A percentile compares a stretch with the other conserved stretches of the same genome.
phyloP scores from a whole-genome alignment of 108 stramenopile genomes.

The Ochromonas danica region DNA sequence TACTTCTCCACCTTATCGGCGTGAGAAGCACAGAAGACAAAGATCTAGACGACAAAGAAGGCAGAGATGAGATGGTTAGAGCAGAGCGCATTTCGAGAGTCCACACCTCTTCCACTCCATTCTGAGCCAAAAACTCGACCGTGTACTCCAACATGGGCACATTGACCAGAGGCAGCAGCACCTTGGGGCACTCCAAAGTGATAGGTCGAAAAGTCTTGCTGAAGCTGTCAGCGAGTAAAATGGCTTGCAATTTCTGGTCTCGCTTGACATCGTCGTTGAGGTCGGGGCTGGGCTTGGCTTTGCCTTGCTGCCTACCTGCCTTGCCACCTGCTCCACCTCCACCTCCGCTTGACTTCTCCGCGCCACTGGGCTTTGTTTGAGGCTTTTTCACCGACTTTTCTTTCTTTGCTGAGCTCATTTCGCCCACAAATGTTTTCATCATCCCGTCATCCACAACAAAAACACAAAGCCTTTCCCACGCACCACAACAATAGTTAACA shows the following conservation, averaged over 20 bases:
- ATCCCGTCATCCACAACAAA: no score
- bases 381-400: not conserved
- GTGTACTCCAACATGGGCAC: conserved; percentile 85
- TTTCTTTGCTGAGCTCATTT: no score
- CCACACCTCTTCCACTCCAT: conserved; percentile 73
- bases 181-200: conserved; percentile 62
- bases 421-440: no score
- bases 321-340: not conserved
- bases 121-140: conserved; percentile 80
- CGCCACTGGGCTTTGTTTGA: not conserved
- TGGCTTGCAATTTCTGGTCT: conserved; percentile 72
- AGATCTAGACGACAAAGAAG: conserved; percentile 44
- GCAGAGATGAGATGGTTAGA: not conserved
- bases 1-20: conserved; percentile 49
- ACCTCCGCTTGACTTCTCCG: not conserved
- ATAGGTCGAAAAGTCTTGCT: conserved; percentile 74
- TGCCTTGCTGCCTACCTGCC: not conserved
- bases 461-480: no score
- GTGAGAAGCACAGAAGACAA: conserved; percentile 61
- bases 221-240: conserved; percentile 81
- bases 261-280: conserved; percentile 14
- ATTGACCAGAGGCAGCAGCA: conserved; percentile 88
- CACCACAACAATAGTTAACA: no score
- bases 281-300: not conserved
- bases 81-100: conserved; percentile 40